A percentile compares a stretch with the other conserved stretches of the same genome.
Evolutionary conservation across 2,329 filamentous ascomycete species (phyloP).

Genomic region (Fusarium nygamai): DNA sequence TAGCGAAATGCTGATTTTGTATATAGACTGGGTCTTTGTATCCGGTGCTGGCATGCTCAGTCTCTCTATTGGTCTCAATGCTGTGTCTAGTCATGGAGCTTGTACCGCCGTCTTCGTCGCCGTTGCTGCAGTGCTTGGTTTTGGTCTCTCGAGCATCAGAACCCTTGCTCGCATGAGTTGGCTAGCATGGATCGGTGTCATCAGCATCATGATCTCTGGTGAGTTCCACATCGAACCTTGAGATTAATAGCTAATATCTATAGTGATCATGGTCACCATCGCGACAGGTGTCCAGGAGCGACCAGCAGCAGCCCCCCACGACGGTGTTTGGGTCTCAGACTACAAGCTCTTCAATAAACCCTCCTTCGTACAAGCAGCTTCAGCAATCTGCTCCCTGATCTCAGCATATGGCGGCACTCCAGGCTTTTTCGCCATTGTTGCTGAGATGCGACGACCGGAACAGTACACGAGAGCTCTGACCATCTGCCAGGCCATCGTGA

Average conservation of each 20-base stretch:
- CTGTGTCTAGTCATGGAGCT: slow-evolving; percentile 50
- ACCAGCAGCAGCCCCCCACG: slow-evolving; percentile 19
- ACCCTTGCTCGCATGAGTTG: slow-evolving; percentile 46
- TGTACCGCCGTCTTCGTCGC: slow-evolving; percentile 54
- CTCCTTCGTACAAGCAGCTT: slow-evolving; percentile 45
- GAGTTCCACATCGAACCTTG: accelerated
- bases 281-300: slow-evolving; percentile 34
- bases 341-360: slow-evolving; percentile 46
- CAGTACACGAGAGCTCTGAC: slow-evolving; percentile 41
- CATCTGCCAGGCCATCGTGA: slow-evolving; percentile 41
- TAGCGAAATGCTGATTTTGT: background rate
- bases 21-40: slow-evolving; percentile 28
- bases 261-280: slow-evolving; percentile 35
- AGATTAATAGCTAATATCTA: background rate
- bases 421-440: slow-evolving; percentile 46
- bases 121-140: slow-evolving; percentile 43
- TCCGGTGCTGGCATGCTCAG: slow-evolving; percentile 38
- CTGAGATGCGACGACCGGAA: slow-evolving; percentile 47
- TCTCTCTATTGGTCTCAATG: slow-evolving; percentile 52
- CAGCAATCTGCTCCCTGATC: slow-evolving; percentile 46
- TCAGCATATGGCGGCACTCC: slow-evolving; percentile 52
- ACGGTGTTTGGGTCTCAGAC: slow-evolving; percentile 44
- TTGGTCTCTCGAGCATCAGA: slow-evolving; percentile 46
- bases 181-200: slow-evolving; percentile 44
- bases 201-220: slow-evolving; percentile 27